These are phyloP conservation scores for Oenanthe sinensis DNA, from an alignment of 129 eudicot species.

Conservation along the genomic window DNA sequence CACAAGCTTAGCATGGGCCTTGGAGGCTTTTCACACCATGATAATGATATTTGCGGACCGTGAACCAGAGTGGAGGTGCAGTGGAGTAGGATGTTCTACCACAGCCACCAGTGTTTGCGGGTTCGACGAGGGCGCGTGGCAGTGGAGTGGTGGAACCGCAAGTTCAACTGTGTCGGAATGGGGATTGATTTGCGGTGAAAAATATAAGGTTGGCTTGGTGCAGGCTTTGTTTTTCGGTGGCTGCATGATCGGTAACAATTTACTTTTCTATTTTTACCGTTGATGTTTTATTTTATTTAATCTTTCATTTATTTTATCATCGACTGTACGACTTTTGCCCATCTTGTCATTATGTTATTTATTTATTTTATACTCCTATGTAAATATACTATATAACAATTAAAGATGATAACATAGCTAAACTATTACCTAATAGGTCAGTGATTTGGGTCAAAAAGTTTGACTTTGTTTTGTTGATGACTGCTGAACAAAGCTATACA, in stretches of 20 bases:
- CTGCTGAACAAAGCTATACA: too few relatives aligned
- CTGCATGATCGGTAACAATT: constrained; percentile 60
- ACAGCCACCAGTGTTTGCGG: constrained; percentile 37
- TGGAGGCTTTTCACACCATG: constrained; percentile 82
- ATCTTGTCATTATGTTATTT: neutral
- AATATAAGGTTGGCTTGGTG: constrained; percentile 86
- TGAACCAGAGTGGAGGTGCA: constrained; percentile 69
- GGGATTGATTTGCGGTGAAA: constrained; percentile 71
- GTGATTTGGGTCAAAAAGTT: neutral
- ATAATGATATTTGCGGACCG: constrained; percentile 88
- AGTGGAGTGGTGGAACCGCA: constrained; percentile 60
- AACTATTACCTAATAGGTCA: neutral
- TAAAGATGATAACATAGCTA: too few relatives aligned
- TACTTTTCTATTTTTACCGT: neutral
- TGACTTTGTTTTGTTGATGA: neutral
- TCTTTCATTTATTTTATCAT: neutral
- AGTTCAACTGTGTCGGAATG: constrained; percentile 78
- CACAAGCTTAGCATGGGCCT: constrained; percentile 67
- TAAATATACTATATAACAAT: too few relatives aligned
- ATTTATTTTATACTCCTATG: too few relatives aligned
- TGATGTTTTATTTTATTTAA: neutral
- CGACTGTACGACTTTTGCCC: neutral
- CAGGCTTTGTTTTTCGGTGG: constrained; percentile 87
- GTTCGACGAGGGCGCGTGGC: constrained; percentile 51
- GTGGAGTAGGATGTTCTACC: constrained; percentile 14